Evolutionary conservation across 345 rosid genomes (phyloP).

Genomic region (Moringa oleifera): DNA sequence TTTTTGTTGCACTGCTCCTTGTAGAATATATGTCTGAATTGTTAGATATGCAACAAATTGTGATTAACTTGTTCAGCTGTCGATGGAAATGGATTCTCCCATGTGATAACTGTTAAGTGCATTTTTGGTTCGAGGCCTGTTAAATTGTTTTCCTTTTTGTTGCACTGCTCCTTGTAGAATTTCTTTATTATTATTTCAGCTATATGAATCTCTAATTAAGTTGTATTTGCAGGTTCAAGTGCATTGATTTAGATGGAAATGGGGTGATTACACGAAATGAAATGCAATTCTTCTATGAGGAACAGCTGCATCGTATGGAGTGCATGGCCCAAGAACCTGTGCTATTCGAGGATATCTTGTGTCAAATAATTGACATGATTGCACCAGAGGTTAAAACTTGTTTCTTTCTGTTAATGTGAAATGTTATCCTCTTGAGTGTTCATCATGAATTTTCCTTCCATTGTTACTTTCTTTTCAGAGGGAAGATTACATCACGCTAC

Average conservation of each 20-base stretch:
- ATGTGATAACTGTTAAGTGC: too few relatives aligned
- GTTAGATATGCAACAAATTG: too few relatives aligned
- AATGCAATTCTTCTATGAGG: slow-evolving; percentile 82
- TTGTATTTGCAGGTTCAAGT: slow-evolving; percentile 64
- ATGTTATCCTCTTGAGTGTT: not conserved
- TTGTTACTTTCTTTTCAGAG: slow-evolving; percentile 34
- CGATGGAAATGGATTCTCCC: too few relatives aligned
- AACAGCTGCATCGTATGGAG: slow-evolving; percentile 85
- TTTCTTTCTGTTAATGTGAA: not conserved
- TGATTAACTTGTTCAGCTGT: too few relatives aligned
- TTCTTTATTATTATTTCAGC: not conserved
- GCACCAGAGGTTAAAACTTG: slow-evolving; percentile 57
- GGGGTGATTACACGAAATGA: slow-evolving; percentile 78
- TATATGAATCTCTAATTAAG: not conserved
- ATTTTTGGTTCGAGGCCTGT: not conserved
- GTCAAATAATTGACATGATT: slow-evolving; percentile 90
- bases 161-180: too few relatives aligned
- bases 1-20: too few relatives aligned
- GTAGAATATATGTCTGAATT: too few relatives aligned
- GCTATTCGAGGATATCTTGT: slow-evolving; percentile 71
- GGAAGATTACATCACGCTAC: slow-evolving; percentile 58
- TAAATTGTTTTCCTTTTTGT: not conserved
- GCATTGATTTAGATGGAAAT: slow-evolving; percentile 85
- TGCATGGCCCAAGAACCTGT: slow-evolving; percentile 80
- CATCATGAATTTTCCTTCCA: not conserved